Conservation (phyloP, 306 rosid species). For the Phaseolus lunatus region DNA sequence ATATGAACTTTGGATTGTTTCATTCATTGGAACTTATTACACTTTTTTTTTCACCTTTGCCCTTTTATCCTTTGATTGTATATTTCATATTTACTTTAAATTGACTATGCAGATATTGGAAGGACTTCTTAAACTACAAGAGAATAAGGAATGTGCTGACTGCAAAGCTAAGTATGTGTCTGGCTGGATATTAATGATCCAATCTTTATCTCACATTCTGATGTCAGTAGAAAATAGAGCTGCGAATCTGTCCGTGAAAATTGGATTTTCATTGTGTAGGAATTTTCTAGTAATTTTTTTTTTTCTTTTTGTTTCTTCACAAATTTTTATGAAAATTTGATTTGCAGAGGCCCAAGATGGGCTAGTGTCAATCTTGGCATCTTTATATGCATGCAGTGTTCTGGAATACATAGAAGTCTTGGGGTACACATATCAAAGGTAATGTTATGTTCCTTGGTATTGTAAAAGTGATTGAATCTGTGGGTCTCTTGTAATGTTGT, state of each 20-base stretch:
- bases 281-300: conserved; percentile 21
- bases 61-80: conserved; percentile 25
- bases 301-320: conserved; percentile 1
- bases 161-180: conserved; percentile 96
- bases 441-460: conserved; percentile 28
- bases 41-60: not conserved
- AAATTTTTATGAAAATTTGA: conserved; percentile 37
- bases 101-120: conserved; percentile 77
- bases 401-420: conserved; percentile 97
- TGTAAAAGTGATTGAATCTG: conserved; percentile 25
- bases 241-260: not conserved
- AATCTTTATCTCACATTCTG: conserved; percentile 13
- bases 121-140: conserved; percentile 96
- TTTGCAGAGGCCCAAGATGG: conserved; percentile 98
- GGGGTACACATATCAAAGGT: conserved; percentile 99
- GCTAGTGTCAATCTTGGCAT: conserved; percentile 98
- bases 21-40: not conserved
- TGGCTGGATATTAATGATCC: conserved; percentile 32
- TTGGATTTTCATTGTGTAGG: conserved; percentile 14
- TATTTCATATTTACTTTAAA: conserved; percentile 31
- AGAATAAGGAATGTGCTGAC: conserved; percentile 98
- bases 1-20: conserved; percentile 30
- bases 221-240: conserved; percentile 19
- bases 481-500: conserved; percentile 7
- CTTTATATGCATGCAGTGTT: conserved; percentile 97